Evolutionary conservation across 192 early-diverging fungal species (phyloP), one percentile per base, ranked within the genome.

Genomic region (Coemansia sp.): DNA sequence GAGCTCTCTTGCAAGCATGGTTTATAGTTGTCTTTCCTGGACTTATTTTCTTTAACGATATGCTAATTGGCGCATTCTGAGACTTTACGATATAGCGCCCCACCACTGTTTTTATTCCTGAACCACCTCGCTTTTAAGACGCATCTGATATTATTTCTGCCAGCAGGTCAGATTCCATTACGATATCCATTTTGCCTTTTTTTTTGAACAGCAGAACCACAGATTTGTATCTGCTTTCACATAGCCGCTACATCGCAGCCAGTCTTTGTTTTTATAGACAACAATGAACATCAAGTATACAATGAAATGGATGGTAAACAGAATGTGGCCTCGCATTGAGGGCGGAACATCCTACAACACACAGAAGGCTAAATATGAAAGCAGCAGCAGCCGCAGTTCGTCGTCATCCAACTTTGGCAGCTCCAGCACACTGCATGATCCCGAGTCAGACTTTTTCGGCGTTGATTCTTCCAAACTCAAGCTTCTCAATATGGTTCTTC

Each of bases 231-330:
- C 33, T 35, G 33, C 33, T 35, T 35, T 7, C 6, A 35, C 10
- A 6, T 6, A 35, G 7, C 33, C 33, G 10, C 33, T 5, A 35
- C 33, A 35, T 35, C 10, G 7, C 33, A 35, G 33, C 33, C 33
- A 2, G 33, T 10, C 33, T 35, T 35, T 35, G 43, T 44, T 3
- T 16, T 44, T 6, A 51, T 38, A 21, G 0, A 26, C 12, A 13
- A 56, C 42, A 50, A 76, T 76, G 72, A 52, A 67, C 28, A 61
- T 76, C 67, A 76, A 76, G 55, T 76, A 76, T 23, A 76, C 72
- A 51, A 69, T 76, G 72, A 76, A 55, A 31, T 76, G 72, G 72
- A 55, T 76, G 72, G 66, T 76, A 45, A 76, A 76, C 54, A 76
- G 57, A 51, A 76, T 76, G 72, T 76, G 72, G 72, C 72, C 72